Conservation (phyloP, 2,329 filamentous ascomycete genomes). For the Fusarium sp. region DNA sequence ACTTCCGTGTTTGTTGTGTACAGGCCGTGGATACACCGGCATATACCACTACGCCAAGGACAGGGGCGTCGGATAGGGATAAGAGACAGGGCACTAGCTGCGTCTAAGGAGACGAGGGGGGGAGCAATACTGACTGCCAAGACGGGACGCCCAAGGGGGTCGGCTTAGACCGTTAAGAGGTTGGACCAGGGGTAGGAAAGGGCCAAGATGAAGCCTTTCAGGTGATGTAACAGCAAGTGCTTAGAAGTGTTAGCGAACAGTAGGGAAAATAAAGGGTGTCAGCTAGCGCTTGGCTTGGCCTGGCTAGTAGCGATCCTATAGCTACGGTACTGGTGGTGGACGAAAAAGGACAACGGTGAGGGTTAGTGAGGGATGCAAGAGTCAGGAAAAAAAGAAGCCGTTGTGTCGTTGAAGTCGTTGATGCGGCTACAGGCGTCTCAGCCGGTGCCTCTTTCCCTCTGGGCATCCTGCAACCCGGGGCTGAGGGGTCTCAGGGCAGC, state of each 20-base stretch:
- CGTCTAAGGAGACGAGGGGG: slow-evolving; percentile 31
- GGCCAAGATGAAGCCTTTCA: slow-evolving; percentile 24
- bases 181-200: slow-evolving; percentile 6
- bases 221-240: slow-evolving; percentile 32
- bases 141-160: slow-evolving; percentile 19
- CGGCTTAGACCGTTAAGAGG: slow-evolving; percentile 9
- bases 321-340: neutral
- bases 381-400: slow-evolving; percentile 17
- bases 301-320: neutral
- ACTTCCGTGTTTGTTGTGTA: too few relatives aligned
- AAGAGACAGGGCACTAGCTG: slow-evolving; percentile 26
- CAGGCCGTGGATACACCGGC: too few relatives aligned
- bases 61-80: too few relatives aligned
- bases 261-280: slow-evolving; percentile 5
- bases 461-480: slow-evolving; percentile 24
- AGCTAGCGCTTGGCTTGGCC: slow-evolving; percentile 32
- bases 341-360: neutral
- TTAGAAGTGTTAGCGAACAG: slow-evolving; percentile 30
- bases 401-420: slow-evolving; percentile 24
- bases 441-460: slow-evolving; percentile 28
- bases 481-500: slow-evolving; percentile 16
- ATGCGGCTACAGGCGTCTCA: slow-evolving; percentile 43
- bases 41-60: too few relatives aligned
- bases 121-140: slow-evolving; percentile 16
- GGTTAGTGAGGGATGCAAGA: slow-evolving; percentile 9